Evolutionary conservation across 192 early-diverging fungal species (phyloP).

Genomic region (Geranomyces variabilis): DNA sequence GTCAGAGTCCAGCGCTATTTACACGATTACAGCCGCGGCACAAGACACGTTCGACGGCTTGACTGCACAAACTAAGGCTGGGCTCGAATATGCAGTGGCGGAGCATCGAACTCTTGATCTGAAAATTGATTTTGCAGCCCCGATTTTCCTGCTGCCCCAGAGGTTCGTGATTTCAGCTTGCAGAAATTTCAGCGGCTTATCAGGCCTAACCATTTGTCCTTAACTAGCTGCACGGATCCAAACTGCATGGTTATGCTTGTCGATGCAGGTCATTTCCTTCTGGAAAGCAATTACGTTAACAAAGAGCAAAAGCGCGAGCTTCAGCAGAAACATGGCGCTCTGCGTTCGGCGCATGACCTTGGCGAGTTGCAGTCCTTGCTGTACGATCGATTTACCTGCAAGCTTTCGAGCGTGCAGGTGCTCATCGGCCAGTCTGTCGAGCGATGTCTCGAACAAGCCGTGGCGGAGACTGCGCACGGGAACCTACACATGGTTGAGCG

Average conservation of each 20-base stretch:
- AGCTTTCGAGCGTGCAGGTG: conserved; percentile 81
- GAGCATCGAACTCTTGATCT: conserved; percentile 90
- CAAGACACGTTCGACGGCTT: conserved; percentile 86
- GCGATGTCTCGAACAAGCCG: conserved; percentile 70
- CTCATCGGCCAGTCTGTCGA: conserved; percentile 77
- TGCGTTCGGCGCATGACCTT: conserved; percentile 67
- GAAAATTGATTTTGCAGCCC: conserved; percentile 94
- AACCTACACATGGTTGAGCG: conserved; percentile 84
- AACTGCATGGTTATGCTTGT: conserved; percentile 70
- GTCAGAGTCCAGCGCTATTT: conserved; percentile 68
- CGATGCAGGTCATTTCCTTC: conserved; percentile 89
- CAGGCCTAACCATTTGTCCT: background rate
- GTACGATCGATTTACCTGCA: conserved; percentile 89
- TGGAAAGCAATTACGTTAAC: conserved; percentile 82
- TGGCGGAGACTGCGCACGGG: conserved; percentile 53
- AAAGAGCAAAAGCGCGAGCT: conserved; percentile 68
- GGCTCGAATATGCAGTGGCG: conserved; percentile 81
- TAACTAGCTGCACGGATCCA: conserved; percentile 10
- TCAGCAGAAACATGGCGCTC: conserved; percentile 67
- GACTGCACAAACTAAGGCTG: conserved; percentile 84
- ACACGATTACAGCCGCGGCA: conserved; percentile 58
- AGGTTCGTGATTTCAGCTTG: conserved; percentile 28
- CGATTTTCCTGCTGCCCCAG: conserved; percentile 86
- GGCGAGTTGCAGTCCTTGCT: conserved; percentile 74
- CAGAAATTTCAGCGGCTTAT: background rate